Base-by-base conservation (phyloP, 345 rosid genomes). In the Trapa bicornis region DNA sequence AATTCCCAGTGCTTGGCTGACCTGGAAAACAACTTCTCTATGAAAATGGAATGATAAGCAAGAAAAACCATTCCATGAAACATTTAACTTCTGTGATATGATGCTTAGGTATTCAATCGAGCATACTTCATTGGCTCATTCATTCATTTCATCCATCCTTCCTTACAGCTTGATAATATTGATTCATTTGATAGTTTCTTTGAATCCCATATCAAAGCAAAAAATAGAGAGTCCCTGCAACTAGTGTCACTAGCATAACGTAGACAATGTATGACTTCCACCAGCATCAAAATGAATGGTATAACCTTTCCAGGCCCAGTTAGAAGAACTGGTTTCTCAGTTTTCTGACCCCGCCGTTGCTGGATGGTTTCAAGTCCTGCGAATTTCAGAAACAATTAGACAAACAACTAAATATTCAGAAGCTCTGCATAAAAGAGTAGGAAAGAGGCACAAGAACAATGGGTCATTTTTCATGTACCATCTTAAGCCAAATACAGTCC, bases 301-400 rank as follows among this genome's bases (percentile, higher is more conserved):
- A 82, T 65, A 65, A 91, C 99, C 92, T 93, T 93, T 47, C 99
- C 97, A 65, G 99, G 99, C 29, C 99, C 97, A 63, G 84, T 76
- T 41, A 93, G 86, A 71, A 91, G 95, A 75, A 79, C 47, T 33
- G 96, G 97, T 63, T 91, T 91, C 63, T 86, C 84, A 0, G 91
- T 93, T 75, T 74, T 76, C 80, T 79, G 85, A 80, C 88, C 87
- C 8, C 98, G 87, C 0, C 97, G 96, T 71, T 78, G 82, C 81
- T 88, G 92, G 77, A 93, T 91, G 50, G 95, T 91, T 76, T 83
- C 90, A 71, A 94, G 68, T 56, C 99, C 99, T 93, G 85, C 66
- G 72, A 72, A 17, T 5, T 65, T 41, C 14, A 45, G n/a, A 14
- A 13, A 13, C 12, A 16, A 50, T 14, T 50, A 16, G 10, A 2